These are phyloP conservation scores for Verticillium dahliae DNA, from an alignment of 2,329 filamentous ascomycete genomes.

Conservation along the genomic window DNA sequence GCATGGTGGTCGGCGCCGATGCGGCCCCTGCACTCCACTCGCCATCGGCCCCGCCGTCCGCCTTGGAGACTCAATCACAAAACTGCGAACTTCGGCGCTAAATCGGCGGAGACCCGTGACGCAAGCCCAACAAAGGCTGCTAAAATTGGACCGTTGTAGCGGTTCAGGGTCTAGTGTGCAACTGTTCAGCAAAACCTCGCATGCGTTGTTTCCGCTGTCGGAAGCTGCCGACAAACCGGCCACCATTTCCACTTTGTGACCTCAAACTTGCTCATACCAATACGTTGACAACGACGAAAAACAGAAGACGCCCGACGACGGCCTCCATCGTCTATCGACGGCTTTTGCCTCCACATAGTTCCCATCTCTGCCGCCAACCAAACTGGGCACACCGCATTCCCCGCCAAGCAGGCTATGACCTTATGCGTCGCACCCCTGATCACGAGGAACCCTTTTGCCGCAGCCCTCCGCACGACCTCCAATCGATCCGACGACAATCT, in stretches of 20 bases:
- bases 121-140: background rate
- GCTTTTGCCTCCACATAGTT: constrained; percentile 3
- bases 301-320: background rate
- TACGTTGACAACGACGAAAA: background rate
- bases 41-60: background rate
- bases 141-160: background rate
- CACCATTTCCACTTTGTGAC: background rate
- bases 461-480: background rate
- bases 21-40: background rate
- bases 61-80: background rate
- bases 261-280: background rate
- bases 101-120: background rate
- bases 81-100: background rate
- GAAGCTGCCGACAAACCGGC: background rate
- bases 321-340: constrained; percentile 9
- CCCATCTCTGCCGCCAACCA: background rate
- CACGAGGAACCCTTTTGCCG: background rate
- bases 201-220: background rate
- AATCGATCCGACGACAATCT: background rate
- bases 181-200: background rate
- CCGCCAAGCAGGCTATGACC: background rate
- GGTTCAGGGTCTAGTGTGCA: background rate
- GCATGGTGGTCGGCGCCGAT: background rate
- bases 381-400: background rate
- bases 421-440: background rate